A percentile compares a stretch with the other conserved stretches of the same genome.
Evolutionary conservation across 1,284 basidiomycete species (phyloP).

Genomic region (Ceratobasidium papillatum): DNA sequence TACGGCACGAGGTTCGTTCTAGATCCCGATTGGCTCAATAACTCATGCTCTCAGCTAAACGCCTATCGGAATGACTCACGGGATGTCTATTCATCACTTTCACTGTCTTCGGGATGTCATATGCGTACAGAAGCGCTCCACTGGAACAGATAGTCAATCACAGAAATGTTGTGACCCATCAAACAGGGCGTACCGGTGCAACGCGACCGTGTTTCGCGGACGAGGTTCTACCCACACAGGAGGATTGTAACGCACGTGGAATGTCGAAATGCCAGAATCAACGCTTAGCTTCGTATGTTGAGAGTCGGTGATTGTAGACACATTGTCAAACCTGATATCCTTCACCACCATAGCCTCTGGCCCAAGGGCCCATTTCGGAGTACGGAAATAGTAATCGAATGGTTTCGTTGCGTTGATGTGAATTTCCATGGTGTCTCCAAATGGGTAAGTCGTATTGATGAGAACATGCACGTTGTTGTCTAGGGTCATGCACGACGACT

Average conservation of each 20-base stretch:
- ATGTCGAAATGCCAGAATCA: constrained; percentile 4
- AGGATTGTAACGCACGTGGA: not conserved
- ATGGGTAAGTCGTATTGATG: constrained; percentile 21
- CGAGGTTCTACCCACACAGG: constrained; percentile 10
- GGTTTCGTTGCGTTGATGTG: not conserved
- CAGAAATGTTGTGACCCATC: not conserved
- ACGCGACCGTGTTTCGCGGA: constrained; percentile 9
- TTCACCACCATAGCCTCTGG: not conserved
- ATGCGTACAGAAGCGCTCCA: constrained; percentile 5
- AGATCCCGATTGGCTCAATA: not conserved
- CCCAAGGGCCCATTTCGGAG: constrained; percentile 12
- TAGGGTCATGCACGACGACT: not conserved
- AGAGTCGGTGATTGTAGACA: not conserved
- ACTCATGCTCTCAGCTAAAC: not conserved
- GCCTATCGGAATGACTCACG: not conserved
- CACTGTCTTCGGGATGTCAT: constrained; percentile 10
- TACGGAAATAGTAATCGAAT: constrained; percentile 9
- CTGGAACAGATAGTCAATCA: not conserved
- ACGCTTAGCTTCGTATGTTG: not conserved
- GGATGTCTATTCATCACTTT: constrained; percentile 11
- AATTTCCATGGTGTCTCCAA: not conserved
- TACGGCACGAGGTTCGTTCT: constrained; percentile 24
- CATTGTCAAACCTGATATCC: not conserved
- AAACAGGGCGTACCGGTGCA: not conserved
- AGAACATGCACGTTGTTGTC: not conserved